phyloP scores from a whole-genome alignment of 495 filamentous ascomycete species.

The Recurvomyces mirabilis region DNA sequence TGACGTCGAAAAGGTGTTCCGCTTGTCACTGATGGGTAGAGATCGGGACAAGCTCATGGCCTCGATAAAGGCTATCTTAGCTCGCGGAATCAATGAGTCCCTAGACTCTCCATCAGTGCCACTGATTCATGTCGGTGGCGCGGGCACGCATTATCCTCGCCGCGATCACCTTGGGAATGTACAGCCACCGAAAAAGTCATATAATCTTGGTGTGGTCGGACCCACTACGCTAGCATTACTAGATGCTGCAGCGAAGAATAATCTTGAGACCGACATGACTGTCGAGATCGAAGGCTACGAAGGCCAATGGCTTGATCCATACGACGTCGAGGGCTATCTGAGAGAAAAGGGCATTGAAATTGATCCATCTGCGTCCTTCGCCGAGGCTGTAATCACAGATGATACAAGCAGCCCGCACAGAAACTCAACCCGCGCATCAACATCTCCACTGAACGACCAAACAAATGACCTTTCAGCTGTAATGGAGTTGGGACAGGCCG shows the following conservation, averaged over 20 bases:
- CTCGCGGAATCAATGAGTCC: slow-evolving; percentile 33
- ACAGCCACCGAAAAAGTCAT: slow-evolving; percentile 23
- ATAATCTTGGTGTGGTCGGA: slow-evolving; percentile 26
- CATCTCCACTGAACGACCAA: not conserved
- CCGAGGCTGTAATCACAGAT: slow-evolving; percentile 36
- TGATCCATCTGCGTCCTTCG: slow-evolving; percentile 40
- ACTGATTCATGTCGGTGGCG: slow-evolving; percentile 55
- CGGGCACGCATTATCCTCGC: slow-evolving; percentile 51
- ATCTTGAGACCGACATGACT: slow-evolving; percentile 15
- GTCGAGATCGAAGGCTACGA: slow-evolving; percentile 30
- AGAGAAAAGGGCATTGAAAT: slow-evolving; percentile 46
- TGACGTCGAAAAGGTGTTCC: slow-evolving; percentile 48
- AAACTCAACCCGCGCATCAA: not conserved
- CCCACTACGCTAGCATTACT: slow-evolving; percentile 32
- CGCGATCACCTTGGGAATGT: slow-evolving; percentile 26
- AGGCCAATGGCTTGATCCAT: slow-evolving; percentile 63
- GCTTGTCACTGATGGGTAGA: slow-evolving; percentile 50
- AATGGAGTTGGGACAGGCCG: not conserved
- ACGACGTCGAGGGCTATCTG: slow-evolving; percentile 63
- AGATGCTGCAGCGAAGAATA: slow-evolving; percentile 15
- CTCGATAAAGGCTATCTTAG: slow-evolving; percentile 36
- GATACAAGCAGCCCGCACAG: not conserved
- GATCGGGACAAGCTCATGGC: slow-evolving; percentile 38
- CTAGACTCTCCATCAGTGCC: slow-evolving; percentile 52
- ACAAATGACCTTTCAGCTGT: not conserved